These are phyloP conservation scores for Choanephora cucurbitarum DNA, from an alignment of 371 early-diverging fungal species.

Conservation along the genomic window DNA sequence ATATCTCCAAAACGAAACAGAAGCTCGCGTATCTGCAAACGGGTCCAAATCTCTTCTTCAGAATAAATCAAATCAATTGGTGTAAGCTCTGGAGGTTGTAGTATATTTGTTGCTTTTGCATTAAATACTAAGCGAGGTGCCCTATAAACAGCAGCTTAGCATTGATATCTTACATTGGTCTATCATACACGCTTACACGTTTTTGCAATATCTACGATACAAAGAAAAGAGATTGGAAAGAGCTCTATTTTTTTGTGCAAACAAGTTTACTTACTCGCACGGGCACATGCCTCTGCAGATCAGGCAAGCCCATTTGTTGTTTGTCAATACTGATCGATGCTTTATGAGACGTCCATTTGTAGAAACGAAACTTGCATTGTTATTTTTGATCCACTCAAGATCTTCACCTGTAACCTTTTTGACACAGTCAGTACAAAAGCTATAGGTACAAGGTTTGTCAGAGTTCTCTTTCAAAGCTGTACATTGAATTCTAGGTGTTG, in stretches of 20 bases:
- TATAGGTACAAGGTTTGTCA: conserved; percentile 1
- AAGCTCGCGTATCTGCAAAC: conserved; percentile 51
- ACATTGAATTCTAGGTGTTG: conserved; percentile 11
- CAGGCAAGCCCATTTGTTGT: conserved; percentile 22
- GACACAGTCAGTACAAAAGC: conserved; percentile 17
- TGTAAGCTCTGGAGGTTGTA: conserved; percentile 28
- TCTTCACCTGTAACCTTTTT: conserved; percentile 3
- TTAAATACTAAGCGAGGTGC: conserved; percentile 2
- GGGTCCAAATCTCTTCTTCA: conserved; percentile 44
- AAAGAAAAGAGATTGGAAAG: background rate
- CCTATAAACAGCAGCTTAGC: background rate
- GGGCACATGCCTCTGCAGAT: conserved; percentile 23
- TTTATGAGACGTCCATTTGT: conserved; percentile 6
- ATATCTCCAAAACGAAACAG: conserved; percentile 44
- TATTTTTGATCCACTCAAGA: conserved; percentile 6
- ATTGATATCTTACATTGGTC: background rate
- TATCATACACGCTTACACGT: background rate
- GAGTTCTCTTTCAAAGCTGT: conserved; percentile 8
- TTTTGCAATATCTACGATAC: background rate
- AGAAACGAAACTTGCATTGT: background rate
- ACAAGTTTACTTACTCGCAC: conserved; percentile 22
- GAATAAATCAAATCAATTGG: conserved; percentile 29
- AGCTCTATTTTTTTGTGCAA: background rate
- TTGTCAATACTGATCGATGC: conserved; percentile 6
- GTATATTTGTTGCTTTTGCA: background rate